Conservation (phyloP, 345 rosid genomes). For the Hibiscus mutabilis region DNA sequence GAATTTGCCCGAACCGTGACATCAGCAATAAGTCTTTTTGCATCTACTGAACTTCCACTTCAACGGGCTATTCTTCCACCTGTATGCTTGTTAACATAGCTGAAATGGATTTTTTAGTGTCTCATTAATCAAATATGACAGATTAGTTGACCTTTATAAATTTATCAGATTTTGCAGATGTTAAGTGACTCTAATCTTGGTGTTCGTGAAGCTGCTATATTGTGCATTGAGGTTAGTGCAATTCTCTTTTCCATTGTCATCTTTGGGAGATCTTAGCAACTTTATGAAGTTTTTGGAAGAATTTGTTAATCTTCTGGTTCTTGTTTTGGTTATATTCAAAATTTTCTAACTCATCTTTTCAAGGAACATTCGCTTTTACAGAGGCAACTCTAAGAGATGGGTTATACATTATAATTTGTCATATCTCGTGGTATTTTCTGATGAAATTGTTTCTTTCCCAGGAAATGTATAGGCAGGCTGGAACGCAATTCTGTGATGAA, state of each 20-base stretch:
- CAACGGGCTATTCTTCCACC: constrained; percentile 95
- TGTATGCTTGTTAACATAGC: constrained; percentile 33
- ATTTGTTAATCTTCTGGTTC: not conserved
- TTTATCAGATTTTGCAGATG: constrained; percentile 82
- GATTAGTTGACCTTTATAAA: constrained; percentile 3
- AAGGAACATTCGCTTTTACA: not conserved
- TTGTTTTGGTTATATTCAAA: not conserved
- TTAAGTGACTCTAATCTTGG: constrained; percentile 75
- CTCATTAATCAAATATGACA: not conserved
- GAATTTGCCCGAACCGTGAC: constrained; percentile 95
- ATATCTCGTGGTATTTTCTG: not conserved
- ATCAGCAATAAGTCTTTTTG: constrained; percentile 82
- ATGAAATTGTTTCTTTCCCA: constrained; percentile 28
- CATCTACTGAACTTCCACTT: constrained; percentile 91
- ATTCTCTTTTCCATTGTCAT: not conserved
- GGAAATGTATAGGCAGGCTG: constrained; percentile 94
- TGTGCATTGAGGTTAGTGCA: constrained; percentile 76
- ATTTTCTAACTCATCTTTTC: not conserved
- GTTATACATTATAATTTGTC: not conserved
- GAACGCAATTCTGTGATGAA: constrained; percentile 92
- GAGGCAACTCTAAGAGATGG: not conserved
- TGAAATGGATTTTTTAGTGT: not conserved
- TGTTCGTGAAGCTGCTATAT: constrained; percentile 90
- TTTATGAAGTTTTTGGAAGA: not conserved
- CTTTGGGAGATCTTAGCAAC: not conserved